Evolutionary conservation across 257 asterid genomes (phyloP).

Genomic region (Perilla frutescens): DNA sequence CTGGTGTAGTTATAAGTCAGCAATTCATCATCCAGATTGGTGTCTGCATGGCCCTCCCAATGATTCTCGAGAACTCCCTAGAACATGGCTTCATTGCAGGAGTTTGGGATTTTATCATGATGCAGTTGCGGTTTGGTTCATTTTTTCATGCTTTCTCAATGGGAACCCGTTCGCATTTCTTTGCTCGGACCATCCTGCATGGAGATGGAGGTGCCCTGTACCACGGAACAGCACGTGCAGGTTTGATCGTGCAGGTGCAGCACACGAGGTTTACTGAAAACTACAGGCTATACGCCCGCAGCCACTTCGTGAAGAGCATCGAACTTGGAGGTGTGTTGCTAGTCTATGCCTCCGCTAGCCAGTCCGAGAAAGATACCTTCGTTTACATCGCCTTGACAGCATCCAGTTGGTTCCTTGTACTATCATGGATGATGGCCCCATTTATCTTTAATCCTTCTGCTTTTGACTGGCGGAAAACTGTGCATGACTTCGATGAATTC

Average conservation of each 20-base stretch:
- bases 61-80: slow-evolving; percentile 88
- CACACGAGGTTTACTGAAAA: slow-evolving; percentile 86
- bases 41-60: slow-evolving; percentile 82
- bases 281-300: slow-evolving; percentile 82
- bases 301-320: slow-evolving; percentile 95
- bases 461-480: slow-evolving; percentile 95
- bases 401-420: slow-evolving; percentile 90
- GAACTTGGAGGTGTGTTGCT: slow-evolving; percentile 85
- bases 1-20: slow-evolving; percentile 84
- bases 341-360: slow-evolving; percentile 76
- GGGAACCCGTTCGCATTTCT: slow-evolving; percentile 94
- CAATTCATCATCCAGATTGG: slow-evolving; percentile 91
- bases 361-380: slow-evolving; percentile 51
- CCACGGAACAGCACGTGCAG: slow-evolving; percentile 94
- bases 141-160: slow-evolving; percentile 79
- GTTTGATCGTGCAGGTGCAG: slow-evolving; percentile 91
- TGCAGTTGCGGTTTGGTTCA: slow-evolving; percentile 85
- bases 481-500: slow-evolving; percentile 83
- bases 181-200: slow-evolving; percentile 90
- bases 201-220: slow-evolving; percentile 98
- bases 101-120: slow-evolving; percentile 82
- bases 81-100: slow-evolving; percentile 88
- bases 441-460: slow-evolving; percentile 91
- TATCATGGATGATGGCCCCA: slow-evolving; percentile 92
- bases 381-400: slow-evolving; percentile 81